Evolutionary conservation across 345 rosid genomes (phyloP), one percentile per base, ranked within the genome.

Genomic region (Eucalyptus lansdowneana): DNA sequence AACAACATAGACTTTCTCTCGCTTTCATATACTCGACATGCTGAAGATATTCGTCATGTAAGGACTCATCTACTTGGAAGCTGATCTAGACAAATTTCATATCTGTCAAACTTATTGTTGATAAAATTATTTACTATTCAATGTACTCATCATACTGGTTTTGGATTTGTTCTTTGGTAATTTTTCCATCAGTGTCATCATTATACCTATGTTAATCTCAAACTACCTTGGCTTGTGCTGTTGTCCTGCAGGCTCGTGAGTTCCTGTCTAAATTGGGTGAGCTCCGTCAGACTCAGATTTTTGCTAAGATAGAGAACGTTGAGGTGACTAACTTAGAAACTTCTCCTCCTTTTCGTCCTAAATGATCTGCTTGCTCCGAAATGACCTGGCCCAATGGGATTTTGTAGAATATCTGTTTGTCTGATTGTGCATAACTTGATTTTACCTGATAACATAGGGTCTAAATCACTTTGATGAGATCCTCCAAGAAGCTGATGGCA

Each of bases 1-100:
- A 96, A 95, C 92, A 96, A 90, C 29, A 96, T 96, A 83, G 97
- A 96, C 90, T 87, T 96, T 92, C 96, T 96, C 86, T 95, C 96
- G 4, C 92, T 96, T 86, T 96, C 97, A 17, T 91, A 92, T 88
- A 94, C 96, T 44, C 89, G 97, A 44, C 93, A 92, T 92, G 96
- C 95, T 45, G 97, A 95, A 92, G 97, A 96, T 90, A 83, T 96
- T 89, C 95, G 96, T 58, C 95, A 93, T 81, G 97, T 94, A 90
- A 92, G 94, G 83, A 76, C 83, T 76, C 83, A 37, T 37, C 83
- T 37, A 76, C 83, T 76, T 21, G 83, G 83, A 76, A 76, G 47
- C 45, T 37, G 83, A 76, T 76, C 83, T 76, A 10, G 45, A 21
- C 14, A 76, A 13, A 37, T 1, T 76, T 37, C 83, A 37, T 40